Evolutionary conservation across 2,329 filamentous ascomycete species (phyloP).

Genomic region (Talaromyces sp.): DNA sequence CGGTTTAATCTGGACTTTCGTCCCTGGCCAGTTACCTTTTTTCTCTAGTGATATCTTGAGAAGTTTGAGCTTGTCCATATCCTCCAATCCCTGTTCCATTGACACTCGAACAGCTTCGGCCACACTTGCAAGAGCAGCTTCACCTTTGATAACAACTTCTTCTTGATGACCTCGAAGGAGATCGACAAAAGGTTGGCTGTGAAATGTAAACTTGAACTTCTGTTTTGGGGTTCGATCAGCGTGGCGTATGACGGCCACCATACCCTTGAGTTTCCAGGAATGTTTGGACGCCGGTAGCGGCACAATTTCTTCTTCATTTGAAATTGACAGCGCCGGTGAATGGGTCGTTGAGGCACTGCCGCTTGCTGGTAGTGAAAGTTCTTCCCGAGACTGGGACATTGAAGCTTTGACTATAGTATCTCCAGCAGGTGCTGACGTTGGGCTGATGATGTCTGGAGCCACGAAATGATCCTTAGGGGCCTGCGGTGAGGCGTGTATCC

Average conservation of each 20-base stretch:
- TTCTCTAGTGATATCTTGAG: constrained; percentile 84
- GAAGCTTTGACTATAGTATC: constrained; percentile 24
- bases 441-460: constrained; percentile 46
- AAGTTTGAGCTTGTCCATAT: constrained; percentile 78
- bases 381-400: constrained; percentile 24
- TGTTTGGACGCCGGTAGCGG: constrained; percentile 73
- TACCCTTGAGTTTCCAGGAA: constrained; percentile 96
- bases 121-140: constrained; percentile 84
- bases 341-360: constrained; percentile 29
- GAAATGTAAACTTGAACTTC: constrained; percentile 99
- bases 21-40: constrained; percentile 91
- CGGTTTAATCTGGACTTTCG: constrained; percentile 98
- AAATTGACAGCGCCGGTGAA: constrained; percentile 28
- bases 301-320: constrained; percentile 27
- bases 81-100: constrained; percentile 75
- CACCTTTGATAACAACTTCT: constrained; percentile 90
- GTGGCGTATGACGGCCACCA: constrained; percentile 93
- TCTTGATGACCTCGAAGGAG: constrained; percentile 93
- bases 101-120: constrained; percentile 83
- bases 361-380: constrained; percentile 24
- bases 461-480: constrained; percentile 36
- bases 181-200: constrained; percentile 93
- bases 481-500: constrained; percentile 52
- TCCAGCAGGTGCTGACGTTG: constrained; percentile 37
- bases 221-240: constrained; percentile 97